These are phyloP conservation scores for Aspergillus ostianus DNA, from an alignment of 495 filamentous ascomycete species.

Conservation along the genomic window DNA sequence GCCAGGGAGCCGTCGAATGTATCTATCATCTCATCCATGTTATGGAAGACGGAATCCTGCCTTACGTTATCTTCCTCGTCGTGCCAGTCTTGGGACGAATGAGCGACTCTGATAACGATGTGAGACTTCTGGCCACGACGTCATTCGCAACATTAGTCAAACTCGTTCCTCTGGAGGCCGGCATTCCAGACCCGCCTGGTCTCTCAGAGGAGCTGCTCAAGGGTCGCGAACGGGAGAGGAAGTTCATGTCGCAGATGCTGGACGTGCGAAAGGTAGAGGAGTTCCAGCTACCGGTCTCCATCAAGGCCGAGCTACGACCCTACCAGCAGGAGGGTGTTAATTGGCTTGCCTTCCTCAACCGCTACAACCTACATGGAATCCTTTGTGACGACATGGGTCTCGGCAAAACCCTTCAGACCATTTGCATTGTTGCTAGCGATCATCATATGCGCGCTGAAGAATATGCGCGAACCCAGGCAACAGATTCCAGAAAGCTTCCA, in stretches of 20 bases:
- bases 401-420: constrained; percentile 93
- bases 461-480: constrained; percentile 71
- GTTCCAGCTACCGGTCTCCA: constrained; percentile 90
- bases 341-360: constrained; percentile 97
- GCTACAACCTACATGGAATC: constrained; percentile 95
- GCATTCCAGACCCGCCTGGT: constrained; percentile 94
- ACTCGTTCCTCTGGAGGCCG: constrained; percentile 96
- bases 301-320: constrained; percentile 91
- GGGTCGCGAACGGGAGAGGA: constrained; percentile 87
- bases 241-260: constrained; percentile 95
- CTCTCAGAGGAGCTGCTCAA: constrained; percentile 82
- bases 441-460: constrained; percentile 92
- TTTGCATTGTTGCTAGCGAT: constrained; percentile 97
- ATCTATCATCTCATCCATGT: constrained; percentile 96
- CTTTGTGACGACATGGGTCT: constrained; percentile 99
- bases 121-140: constrained; percentile 90
- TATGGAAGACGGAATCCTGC: constrained; percentile 94
- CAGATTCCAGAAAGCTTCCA: constrained; percentile 76
- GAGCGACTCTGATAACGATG: constrained; percentile 96
- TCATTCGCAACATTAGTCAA: constrained; percentile 97
- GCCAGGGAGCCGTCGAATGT: constrained; percentile 90
- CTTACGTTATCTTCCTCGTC: constrained; percentile 98
- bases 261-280: constrained; percentile 93
- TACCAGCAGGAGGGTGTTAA: constrained; percentile 99
- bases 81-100: constrained; percentile 98